Conservation (phyloP, 2,329 filamentous ascomycete species). For the Huntiella moniliformis region DNA sequence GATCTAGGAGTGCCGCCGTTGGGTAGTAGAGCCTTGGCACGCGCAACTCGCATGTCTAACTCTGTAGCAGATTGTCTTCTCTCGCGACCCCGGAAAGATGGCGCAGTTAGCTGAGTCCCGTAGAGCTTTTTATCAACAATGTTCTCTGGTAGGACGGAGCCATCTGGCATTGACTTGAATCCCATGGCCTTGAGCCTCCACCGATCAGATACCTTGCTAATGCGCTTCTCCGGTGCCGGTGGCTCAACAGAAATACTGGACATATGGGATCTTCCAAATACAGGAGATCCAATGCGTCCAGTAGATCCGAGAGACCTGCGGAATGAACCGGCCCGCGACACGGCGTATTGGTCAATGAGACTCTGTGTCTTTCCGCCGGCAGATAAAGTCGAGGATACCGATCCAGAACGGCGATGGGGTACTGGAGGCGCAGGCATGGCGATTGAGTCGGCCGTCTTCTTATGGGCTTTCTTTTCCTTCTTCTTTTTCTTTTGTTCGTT, state of each 20-base stretch:
- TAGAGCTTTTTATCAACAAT: constrained; percentile 28
- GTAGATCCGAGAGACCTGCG: constrained; percentile 12
- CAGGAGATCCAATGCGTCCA: constrained; percentile 13
- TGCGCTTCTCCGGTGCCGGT: constrained; percentile 13
- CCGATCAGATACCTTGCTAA: constrained; percentile 24
- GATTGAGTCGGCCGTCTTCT: neutral
- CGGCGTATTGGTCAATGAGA: constrained; percentile 9
- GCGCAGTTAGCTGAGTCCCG: neutral
- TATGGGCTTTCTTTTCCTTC: neutral
- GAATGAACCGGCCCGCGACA: constrained; percentile 6
- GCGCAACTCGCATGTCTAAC: constrained; percentile 7
- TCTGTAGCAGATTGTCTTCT: constrained; percentile 16
- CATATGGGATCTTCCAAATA: constrained; percentile 10
- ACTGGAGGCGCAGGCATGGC: constrained; percentile 6
- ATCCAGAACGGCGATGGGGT: constrained; percentile 6
- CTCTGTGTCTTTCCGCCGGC: constrained; percentile 11
- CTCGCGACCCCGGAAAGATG: constrained; percentile 8
- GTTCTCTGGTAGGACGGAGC: constrained; percentile 33
- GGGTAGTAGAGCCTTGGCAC: constrained; percentile 6
- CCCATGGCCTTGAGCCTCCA: constrained; percentile 32
- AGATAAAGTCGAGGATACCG: constrained; percentile 9
- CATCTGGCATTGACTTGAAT: constrained; percentile 32
- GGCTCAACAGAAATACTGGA: constrained; percentile 4
- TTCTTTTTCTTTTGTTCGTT: constrained; percentile 2
- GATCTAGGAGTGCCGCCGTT: constrained; percentile 2